Base-by-base conservation (phyloP, 2,329 filamentous ascomycete genomes). In the Penicillium sp. region DNA sequence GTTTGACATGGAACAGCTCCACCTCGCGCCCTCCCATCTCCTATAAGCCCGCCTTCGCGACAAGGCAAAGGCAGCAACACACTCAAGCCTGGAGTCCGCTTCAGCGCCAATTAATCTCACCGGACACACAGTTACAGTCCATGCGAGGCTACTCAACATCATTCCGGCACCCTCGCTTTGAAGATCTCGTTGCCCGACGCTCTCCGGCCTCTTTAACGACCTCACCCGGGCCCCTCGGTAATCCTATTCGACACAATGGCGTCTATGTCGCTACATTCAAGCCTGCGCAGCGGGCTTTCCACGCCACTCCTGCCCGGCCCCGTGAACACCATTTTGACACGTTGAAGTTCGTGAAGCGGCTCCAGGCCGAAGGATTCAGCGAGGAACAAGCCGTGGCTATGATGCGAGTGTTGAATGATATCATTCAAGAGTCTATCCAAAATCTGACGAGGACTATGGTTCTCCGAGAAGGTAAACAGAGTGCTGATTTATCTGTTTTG, bases 391-490 rank as follows among this genome's bases (percentile, higher is more conserved):
- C 92, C 2, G 91, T 90, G 24, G 93, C 94, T n/a, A 94, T 96
- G 88, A 97, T 99, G 94, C 90, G 89, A 70, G 90, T 97, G 6
- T 79, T 99, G 36, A 92, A 91, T 74, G 92, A 97, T 71, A 93
- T 97, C 9, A 96, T 99, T 60, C 90, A 97, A 71, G 94, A 99
- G 76, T 95, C 90, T 70, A 97, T 99, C 64, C 93, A 96, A 72
- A 97, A 97, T 74, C 82, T 99, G 45, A 97, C 93, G 0, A 86
- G 93, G 59, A 97, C 93, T 15, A 99, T 99, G 94, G 94, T 99
- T 39, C 83, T 96, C 43, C 90, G 92, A 67, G 94, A 99, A 76
- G 94, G 96, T 54, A 12, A 49, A 43, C 23, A 28, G 3, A 12
- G 4, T 12, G 16, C 18, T 6, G 4, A 39, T 39, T 39, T 6